Base-by-base conservation (phyloP, 805 yeast species). In the Metschnikowia vanudenii region DNA sequence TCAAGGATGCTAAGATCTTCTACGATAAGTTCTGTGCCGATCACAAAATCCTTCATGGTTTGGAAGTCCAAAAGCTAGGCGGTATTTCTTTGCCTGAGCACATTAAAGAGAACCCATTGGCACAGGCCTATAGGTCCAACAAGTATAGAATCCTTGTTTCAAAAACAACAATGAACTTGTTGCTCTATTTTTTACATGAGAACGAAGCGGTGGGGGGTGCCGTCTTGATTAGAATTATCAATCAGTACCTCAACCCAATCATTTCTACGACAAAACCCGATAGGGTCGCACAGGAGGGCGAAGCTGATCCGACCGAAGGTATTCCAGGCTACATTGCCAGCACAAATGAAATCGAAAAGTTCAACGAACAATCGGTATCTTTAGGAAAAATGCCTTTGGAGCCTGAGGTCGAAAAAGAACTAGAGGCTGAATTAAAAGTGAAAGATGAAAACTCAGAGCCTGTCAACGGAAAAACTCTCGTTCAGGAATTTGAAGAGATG, bases 151-250 rank as follows among this genome's bases (percentile, higher is more conserved):
- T 92, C 8, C 78, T 80, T 36, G 81, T 92, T 38, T 85, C 96
- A 12, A 83, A 87, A 52, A 90, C 97, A 1, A 81, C 96, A 4
- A 76, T 92, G 60, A 94, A 90, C 62, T 69, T 92, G 55, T 75
- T 94, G 53, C 73, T 94, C 44, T 88, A 88, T 62, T 92, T 90
- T 56, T 67, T 94, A 45, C 96, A 89, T 62, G 97, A 92, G 60
- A 88, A 90, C 62, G 97, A 90, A 65, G 85, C 85, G 9, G 83
- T 84, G 45, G 98, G 98, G 36, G 98, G 98, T 2, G 85, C 91
- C 2, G 79, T 92, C 32, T 74, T 92, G 44, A 88, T 94, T 39
- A 74, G 97, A 55, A 76, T 89, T 40, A 83, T 94, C 52, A 94
- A 94, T 69, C 91, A 89, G 67, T 82, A 88, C 63, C 74, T 94